Base-by-base conservation (phyloP, 495 filamentous ascomycete genomes). In the Bryoglossum gracile region DNA sequence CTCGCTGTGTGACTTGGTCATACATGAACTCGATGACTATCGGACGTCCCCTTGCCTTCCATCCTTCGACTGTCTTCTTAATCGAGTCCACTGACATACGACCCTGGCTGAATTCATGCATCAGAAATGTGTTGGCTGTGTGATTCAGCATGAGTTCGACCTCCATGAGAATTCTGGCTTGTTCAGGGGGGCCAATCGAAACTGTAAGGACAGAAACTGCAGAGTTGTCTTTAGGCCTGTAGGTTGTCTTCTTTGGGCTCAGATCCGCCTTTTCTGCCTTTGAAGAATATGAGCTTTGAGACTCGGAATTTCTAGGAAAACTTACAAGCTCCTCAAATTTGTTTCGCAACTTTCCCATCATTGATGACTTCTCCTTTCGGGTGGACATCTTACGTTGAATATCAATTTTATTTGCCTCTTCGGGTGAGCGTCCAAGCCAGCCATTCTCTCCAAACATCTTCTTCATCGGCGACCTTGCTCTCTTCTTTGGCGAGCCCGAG, bases 1-100 rank as follows among this genome's bases (percentile, higher is more conserved):
- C 67, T 11, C 69, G 65, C 56, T 82, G 78, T 4, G 74, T 79
- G 6, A 59, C 61, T 49, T 78, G 75, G 53, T 80, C 75, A 49
- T 74, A 81, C 50, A 70, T 68, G 58, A 81, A 81, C 44, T 80
- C 71, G 8, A 68, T 60, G 2, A 81, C 77, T 22, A 65, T 65
- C 5, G 74, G 72, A 3, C 75, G 65, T 43, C 76, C 76, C 55
- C 76, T 77, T 3, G 64, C 55, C 11, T 50, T 62, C 76, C 75
- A 80, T 49, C 45, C 58, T 17, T 67, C 63, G 32, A 58, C 64
- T 36, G 72, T 54, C 37, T 69, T 75, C 28, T 62, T 64, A 52
- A 79, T 64, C 8, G 76, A 73, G 17, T 73, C 69, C 3, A 59
- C 48, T 3, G 68, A 65, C 26, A 78, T 60, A 21, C 68, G 70